Base-by-base conservation (phyloP, 2,329 filamentous ascomycete genomes). In the Ophiostoma australiae region DNA sequence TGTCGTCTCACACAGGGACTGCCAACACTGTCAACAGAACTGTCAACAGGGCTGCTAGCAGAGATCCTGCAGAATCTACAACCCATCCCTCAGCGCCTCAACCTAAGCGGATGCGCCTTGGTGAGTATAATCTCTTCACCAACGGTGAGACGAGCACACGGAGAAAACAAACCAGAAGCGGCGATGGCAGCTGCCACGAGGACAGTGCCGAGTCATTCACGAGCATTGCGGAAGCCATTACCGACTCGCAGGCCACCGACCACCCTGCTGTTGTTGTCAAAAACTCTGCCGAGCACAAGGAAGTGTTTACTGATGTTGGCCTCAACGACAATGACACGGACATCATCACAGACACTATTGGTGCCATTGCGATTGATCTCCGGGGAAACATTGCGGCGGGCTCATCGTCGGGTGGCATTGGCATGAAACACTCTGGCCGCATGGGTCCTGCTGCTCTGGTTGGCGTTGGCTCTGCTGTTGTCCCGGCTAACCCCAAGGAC, bases 341-440 rank as follows among this genome's bases (percentile, higher is more conserved):
- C 76, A 85, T 80, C 35, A 86, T 99, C 75, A 96, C 91, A 2
- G 95, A 99, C 81, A 99, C 95, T 15, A 93, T 99, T 72, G 95
- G 96, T 65, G 95, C 94, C 37, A 97, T 99, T 77, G 95, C 93
- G 13, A 90, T 99, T 74, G 95, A 99, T 77, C 86, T 86, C 68
- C 87, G 86, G 75, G 95, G 95, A 20, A 90, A 91, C 72, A 97
- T 99, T 77, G 94, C 96, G 4, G 95, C 94, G 4, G 95, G 91
- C 20, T 97, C 95, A 1, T 99, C 95, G 1, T 99, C 96, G 20
- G 95, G 95, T 6, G 95, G 95, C 1, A 99, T 99, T 78, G 94
- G 95, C 37, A 97, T 99, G 94, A 99, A 99, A 78, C 94, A 97
- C 79, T 88, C 89, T 72, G 96, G 95, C 6, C 90, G 95, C 48